Conservation (phyloP, 2,329 filamentous ascomycete genomes). For the Akanthomyces lecanii region DNA sequence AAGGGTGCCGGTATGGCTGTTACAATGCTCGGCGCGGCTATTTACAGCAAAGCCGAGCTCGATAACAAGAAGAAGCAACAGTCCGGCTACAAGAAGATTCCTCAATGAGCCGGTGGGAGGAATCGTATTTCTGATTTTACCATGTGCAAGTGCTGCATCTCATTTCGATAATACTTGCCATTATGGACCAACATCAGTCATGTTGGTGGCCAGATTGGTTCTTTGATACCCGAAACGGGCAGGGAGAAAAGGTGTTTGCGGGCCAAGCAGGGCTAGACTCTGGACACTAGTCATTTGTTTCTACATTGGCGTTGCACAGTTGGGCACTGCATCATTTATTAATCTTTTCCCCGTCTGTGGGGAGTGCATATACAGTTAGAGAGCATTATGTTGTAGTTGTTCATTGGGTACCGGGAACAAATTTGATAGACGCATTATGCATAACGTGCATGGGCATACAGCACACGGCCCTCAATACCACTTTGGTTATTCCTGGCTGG, state of each 20-base stretch:
- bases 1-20: constrained; percentile 55
- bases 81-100: constrained; percentile 32
- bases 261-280: not conserved
- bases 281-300: not conserved
- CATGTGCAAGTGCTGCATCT: not conserved
- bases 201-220: not conserved
- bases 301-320: constrained; percentile 6
- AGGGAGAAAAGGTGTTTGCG: not conserved
- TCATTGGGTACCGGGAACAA: not conserved
- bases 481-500: not conserved
- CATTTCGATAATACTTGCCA: not conserved
- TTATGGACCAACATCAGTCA: not conserved
- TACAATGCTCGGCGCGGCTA: constrained; percentile 51
- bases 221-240: not conserved
- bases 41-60: constrained; percentile 55
- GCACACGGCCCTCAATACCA: constrained; percentile 5
- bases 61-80: constrained; percentile 40
- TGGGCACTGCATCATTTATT: constrained; percentile 6
- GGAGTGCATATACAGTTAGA: not conserved
- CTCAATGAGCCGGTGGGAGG: constrained; percentile 18
- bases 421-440: constrained; percentile 16
- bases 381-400: not conserved
- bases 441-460: constrained; percentile 15
- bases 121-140: too few species aligned
- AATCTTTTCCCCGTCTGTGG: not conserved